phyloP scores from a whole-genome alignment of 129 eudicot species.

The Flaveria linearis region DNA sequence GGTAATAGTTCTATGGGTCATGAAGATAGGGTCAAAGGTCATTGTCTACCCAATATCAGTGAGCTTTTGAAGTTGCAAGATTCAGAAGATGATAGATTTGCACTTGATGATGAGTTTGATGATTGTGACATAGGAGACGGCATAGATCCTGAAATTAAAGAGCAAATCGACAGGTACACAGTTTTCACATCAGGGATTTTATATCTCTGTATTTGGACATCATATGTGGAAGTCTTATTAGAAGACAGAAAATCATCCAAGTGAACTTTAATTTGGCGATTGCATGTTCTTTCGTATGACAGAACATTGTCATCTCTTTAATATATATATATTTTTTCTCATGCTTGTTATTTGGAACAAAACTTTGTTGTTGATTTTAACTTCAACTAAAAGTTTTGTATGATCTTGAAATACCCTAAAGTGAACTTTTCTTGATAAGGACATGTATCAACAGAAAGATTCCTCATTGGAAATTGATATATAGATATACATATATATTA shows the following conservation, averaged over 20 bases:
- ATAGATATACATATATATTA: neutral
- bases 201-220: neutral
- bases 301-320: neutral
- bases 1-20: constrained; percentile 37
- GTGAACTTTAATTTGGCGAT: constrained; percentile 1
- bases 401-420: neutral
- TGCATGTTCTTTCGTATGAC: neutral
- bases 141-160: constrained; percentile 76
- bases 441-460: neutral
- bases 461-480: neutral
- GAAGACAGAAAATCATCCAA: neutral
- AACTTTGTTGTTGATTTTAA: neutral
- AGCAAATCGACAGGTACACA: constrained; percentile 71
- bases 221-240: neutral
- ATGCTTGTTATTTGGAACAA: neutral
- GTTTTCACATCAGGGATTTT: neutral
- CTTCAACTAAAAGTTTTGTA: neutral
- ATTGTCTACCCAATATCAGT: constrained; percentile 32
- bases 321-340: neutral
- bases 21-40: constrained; percentile 36
- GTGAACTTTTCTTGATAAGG: no score
- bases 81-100: constrained; percentile 44
- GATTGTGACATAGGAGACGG: constrained; percentile 78
- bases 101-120: constrained; percentile 63
- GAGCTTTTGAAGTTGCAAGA: constrained; percentile 45